Base-by-base conservation (phyloP, 2,329 filamentous ascomycete genomes). In the Trichophyton mentagrophytes region DNA sequence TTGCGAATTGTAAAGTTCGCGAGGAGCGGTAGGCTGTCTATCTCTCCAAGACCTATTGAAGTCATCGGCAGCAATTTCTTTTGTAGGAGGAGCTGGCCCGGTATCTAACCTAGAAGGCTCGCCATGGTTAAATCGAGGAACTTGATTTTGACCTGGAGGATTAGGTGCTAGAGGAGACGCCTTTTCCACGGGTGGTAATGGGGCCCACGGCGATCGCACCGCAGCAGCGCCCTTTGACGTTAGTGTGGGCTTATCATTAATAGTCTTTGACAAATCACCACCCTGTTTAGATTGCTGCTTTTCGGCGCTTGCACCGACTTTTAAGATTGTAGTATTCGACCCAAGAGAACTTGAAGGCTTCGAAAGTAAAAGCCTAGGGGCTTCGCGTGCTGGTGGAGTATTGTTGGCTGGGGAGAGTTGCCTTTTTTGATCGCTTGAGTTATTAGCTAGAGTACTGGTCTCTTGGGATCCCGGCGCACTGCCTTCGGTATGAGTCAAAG, bases 1-100 rank as follows among this genome's bases (percentile, higher is more conserved):
- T 60, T 95, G 88, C n/a, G 92, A 95, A 71, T 97, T 96, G 76
- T 85, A 97, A 0, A 97, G 78, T 72, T 97, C 91, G 61, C 88
- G 81, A 64, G 83, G 85, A 9, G 81, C 79, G 61, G 82, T 79
- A 0, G 78, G 70, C 40, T 80, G 79, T 3, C 61, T 57, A 64
- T 96, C 90, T 68, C 88, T 82, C 86, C 89, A 95, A 38, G 86
- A 84, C 64, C 93, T 83, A 71, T 87, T 95, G 69, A 96, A 97
- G 66, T 96, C 92, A 72, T 97, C 93, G 0, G 91, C 88, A 4
- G 90, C 89, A 64, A 96, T 95, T 70, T 97, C 91, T 69, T 90
- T 89, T 0, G 87, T 81, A 25, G 78, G 77, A 20, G 78, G 78
- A 17, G 78, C 79, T 17, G 77, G 76, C 65, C 78, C 76, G 59